These are phyloP conservation scores for Magnusiomyces ingens DNA, from an alignment of 1,139 yeast genomes.

Conservation along the genomic window DNA sequence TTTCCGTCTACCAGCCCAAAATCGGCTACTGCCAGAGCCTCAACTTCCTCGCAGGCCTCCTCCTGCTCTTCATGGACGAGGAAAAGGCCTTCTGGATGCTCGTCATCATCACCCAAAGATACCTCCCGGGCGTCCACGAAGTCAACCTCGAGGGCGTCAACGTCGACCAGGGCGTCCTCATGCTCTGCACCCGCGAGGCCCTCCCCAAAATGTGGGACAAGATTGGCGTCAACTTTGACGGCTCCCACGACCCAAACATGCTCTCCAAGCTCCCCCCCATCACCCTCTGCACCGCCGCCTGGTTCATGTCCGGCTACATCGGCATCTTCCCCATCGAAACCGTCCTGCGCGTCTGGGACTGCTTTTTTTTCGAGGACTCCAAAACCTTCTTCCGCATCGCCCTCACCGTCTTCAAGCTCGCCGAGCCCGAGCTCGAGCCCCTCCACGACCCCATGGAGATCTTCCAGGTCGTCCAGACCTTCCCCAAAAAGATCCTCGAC, in stretches of 20 bases:
- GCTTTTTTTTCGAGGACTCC: constrained; percentile 86
- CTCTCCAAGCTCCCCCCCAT: constrained; percentile 78
- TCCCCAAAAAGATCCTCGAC: constrained; percentile 66
- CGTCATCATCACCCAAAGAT: constrained; percentile 77
- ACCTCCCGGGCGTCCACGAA: constrained; percentile 88
- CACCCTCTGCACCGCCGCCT: constrained; percentile 86
- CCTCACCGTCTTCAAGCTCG: constrained; percentile 69
- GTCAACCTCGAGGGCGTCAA: constrained; percentile 88
- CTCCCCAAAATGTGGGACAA: constrained; percentile 74
- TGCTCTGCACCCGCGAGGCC: constrained; percentile 78
- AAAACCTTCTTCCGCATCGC: constrained; percentile 80
- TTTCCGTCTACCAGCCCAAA: constrained; percentile 79
- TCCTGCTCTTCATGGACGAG: constrained; percentile 77
- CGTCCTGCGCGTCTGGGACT: constrained; percentile 87
- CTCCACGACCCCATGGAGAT: constrained; percentile 69
- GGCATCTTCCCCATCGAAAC: constrained; percentile 86
- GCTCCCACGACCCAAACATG: constrained; percentile 50
- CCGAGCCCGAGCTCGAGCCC: constrained; percentile 56
- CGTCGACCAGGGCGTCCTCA: constrained; percentile 88
- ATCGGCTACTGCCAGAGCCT: constrained; percentile 95
- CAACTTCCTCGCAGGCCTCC: constrained; percentile 81
- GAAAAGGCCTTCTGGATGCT: constrained; percentile 94
- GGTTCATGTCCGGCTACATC: constrained; percentile 96
- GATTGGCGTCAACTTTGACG: constrained; percentile 38
- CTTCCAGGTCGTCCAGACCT: constrained; percentile 78